These are phyloP conservation scores for Cardiospermum halicacabum DNA, from an alignment of 345 rosid genomes.

Conservation along the genomic window DNA sequence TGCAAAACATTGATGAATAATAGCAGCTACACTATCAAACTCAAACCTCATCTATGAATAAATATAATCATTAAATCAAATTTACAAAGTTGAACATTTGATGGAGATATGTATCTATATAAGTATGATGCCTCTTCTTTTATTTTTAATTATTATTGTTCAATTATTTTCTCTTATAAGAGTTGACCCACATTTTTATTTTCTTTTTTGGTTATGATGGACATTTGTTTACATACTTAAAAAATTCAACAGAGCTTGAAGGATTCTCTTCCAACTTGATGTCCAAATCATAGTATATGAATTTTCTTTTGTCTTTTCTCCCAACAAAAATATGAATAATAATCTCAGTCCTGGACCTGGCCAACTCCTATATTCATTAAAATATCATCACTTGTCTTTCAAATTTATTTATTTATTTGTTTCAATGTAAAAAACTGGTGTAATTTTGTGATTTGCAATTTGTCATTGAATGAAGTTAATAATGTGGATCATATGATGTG, in stretches of 20 bases:
- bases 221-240: background rate
- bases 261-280: too few species aligned
- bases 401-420: too few species aligned
- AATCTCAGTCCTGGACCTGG: constrained; percentile 9
- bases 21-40: too few species aligned
- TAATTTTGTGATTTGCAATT: too few species aligned
- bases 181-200: constrained; percentile 12
- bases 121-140: background rate
- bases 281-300: too few species aligned
- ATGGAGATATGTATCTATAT: background rate
- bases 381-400: constrained; percentile 6
- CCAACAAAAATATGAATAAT: background rate
- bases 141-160: background rate
- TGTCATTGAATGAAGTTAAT: too few species aligned
- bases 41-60: background rate
- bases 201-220: background rate
- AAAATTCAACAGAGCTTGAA: background rate
- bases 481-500: too few species aligned
- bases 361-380: background rate
- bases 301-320: constrained; percentile 2
- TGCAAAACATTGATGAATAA: background rate
- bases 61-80: background rate
- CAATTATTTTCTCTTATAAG: constrained; percentile 2
- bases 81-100: background rate
- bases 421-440: too few species aligned